phyloP scores from a whole-genome alignment of 305 asterid species.

The Ilex paraguariensis region DNA sequence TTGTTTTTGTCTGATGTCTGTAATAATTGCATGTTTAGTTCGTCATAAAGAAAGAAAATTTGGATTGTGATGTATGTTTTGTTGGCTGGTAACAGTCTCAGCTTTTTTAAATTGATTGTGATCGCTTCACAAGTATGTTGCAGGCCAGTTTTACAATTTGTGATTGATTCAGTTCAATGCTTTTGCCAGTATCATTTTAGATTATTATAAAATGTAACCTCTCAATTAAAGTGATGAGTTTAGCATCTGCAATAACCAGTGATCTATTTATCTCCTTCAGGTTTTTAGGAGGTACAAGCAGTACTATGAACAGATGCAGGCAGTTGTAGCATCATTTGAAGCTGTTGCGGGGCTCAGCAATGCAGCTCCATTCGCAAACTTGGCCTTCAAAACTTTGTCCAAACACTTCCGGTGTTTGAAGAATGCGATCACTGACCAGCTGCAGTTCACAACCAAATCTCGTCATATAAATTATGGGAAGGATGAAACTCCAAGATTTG shows the following conservation, averaged over 20 bases:
- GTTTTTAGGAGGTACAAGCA: constrained; percentile 81
- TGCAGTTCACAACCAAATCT: constrained; percentile 56
- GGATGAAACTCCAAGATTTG: constrained; percentile 33
- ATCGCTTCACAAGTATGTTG: too few relatives aligned
- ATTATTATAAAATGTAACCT: neutral
- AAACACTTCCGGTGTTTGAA: constrained; percentile 66
- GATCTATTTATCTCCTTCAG: constrained; percentile 18
- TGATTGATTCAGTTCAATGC: neutral
- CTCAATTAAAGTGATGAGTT: neutral
- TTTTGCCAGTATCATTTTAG: neutral
- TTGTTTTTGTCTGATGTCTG: too few relatives aligned
- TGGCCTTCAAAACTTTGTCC: constrained; percentile 72
- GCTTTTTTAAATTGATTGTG: too few relatives aligned
- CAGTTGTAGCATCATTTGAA: constrained; percentile 84
- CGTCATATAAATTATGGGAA: constrained; percentile 38
- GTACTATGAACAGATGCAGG: constrained; percentile 83
- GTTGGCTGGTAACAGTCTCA: too few relatives aligned
- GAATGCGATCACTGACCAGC: constrained; percentile 70
- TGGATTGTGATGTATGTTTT: too few relatives aligned
- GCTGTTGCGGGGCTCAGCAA: constrained; percentile 80
- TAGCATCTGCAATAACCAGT: neutral
- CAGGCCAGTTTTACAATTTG: too few relatives aligned
- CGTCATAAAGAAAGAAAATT: too few relatives aligned
- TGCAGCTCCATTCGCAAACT: constrained; percentile 79
- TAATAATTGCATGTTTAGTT: too few relatives aligned